Conservation (phyloP, 2,329 filamentous ascomycete species). For the Xylariaceae sp. region DNA sequence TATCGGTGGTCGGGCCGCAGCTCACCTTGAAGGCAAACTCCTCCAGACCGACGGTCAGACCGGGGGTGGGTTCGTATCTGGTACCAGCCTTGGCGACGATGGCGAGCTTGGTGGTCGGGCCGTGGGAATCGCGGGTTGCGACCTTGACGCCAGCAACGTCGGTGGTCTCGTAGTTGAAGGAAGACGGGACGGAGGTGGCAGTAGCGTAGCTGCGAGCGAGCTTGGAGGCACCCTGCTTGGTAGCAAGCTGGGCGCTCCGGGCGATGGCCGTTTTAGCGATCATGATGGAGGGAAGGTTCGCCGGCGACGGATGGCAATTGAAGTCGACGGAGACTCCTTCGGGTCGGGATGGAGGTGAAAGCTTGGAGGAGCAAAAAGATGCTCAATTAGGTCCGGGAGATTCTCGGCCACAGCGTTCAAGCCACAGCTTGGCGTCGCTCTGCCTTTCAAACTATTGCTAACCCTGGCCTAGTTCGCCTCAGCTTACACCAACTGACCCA, state of each 20-base stretch:
- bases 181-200: slow-evolving; percentile 50
- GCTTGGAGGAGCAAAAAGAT: slow-evolving; percentile 29
- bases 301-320: slow-evolving; percentile 53
- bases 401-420: slow-evolving; percentile 22
- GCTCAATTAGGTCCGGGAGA: slow-evolving; percentile 28
- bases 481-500: too few relatives aligned
- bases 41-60: slow-evolving; percentile 84
- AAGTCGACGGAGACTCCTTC: slow-evolving; percentile 27
- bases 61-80: slow-evolving; percentile 84
- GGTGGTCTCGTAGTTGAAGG: slow-evolving; percentile 82
- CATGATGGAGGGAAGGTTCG: slow-evolving; percentile 55
- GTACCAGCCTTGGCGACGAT: slow-evolving; percentile 93
- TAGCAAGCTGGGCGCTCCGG: slow-evolving; percentile 55
- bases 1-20: slow-evolving; percentile 26
- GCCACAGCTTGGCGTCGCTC: slow-evolving; percentile 7
- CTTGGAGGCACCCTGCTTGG: slow-evolving; percentile 54
- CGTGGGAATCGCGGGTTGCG: slow-evolving; percentile 82
- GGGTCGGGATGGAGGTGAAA: slow-evolving; percentile 17
- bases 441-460: background rate
- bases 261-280: slow-evolving; percentile 59
- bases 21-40: slow-evolving; percentile 95
- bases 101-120: slow-evolving; percentile 85
- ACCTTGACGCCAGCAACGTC: slow-evolving; percentile 88
- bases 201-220: slow-evolving; percentile 52
- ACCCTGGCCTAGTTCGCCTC: too few relatives aligned